Evolutionary conservation across 345 rosid species (phyloP).

Genomic region (Ailanthus altissimus): DNA sequence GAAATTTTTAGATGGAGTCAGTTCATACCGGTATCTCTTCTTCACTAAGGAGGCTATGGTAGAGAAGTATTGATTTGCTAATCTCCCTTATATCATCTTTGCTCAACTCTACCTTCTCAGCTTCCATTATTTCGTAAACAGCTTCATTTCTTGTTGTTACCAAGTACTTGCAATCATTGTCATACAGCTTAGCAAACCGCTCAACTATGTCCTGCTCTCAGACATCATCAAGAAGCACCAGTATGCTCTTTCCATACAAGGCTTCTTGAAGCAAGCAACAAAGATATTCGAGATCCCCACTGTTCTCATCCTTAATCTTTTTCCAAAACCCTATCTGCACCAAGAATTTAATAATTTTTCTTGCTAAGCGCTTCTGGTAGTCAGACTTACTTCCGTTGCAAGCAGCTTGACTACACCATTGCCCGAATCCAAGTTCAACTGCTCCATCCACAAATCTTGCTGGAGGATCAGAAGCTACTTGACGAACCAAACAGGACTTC

Average conservation of each 20-base stretch:
- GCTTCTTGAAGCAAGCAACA: conserved; percentile 42
- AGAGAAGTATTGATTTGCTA: conserved; percentile 39
- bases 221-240: conserved; percentile 41
- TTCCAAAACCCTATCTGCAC: conserved; percentile 37
- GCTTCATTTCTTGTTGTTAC: conserved; percentile 44
- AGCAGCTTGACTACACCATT: conserved; percentile 37
- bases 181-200: conserved; percentile 37
- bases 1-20: conserved; percentile 3
- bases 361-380: conserved; percentile 33
- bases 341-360: conserved; percentile 33
- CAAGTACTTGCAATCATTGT: conserved; percentile 34
- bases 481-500: conserved; percentile 40
- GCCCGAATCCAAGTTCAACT: conserved; percentile 38
- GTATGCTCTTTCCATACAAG: conserved; percentile 32
- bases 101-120: conserved; percentile 39
- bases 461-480: conserved; percentile 38
- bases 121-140: conserved; percentile 38
- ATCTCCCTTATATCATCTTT: conserved; percentile 33
- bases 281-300: conserved; percentile 37
- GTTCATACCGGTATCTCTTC: conserved; percentile 35
- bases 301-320: conserved; percentile 27
- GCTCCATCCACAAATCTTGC: conserved; percentile 29
- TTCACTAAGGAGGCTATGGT: conserved; percentile 32
- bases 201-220: conserved; percentile 46
- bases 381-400: conserved; percentile 36